Evolutionary conservation across 2,329 filamentous ascomycete species (phyloP).

Genomic region (Keithomyces neogunnii): DNA sequence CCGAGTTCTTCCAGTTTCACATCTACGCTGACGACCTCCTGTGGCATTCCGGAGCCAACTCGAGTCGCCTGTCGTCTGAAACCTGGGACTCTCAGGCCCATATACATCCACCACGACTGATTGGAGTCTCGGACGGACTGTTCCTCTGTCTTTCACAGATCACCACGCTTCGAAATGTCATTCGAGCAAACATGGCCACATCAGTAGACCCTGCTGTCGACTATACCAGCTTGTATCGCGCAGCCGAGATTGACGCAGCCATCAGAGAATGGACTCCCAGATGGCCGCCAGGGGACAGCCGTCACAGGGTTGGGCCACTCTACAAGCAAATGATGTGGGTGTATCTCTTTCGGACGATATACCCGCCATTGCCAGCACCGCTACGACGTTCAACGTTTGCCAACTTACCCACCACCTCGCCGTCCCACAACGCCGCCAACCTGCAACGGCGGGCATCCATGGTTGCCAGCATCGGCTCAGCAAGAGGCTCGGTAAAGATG

Average conservation of each 20-base stretch:
- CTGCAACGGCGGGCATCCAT: slow-evolving; percentile 25
- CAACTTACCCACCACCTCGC: slow-evolving; percentile 14
- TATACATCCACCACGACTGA: slow-evolving; percentile 47
- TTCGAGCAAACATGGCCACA: slow-evolving; percentile 57
- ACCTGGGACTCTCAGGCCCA: slow-evolving; percentile 33
- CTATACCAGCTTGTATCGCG: slow-evolving; percentile 63
- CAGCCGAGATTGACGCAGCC: slow-evolving; percentile 65
- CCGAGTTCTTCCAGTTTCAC: slow-evolving; percentile 82
- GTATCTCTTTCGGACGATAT: slow-evolving; percentile 53
- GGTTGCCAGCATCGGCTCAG: slow-evolving; percentile 19
- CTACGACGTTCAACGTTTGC: slow-evolving; percentile 22
- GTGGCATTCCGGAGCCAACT: slow-evolving; percentile 33
- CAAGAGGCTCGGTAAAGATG: not conserved
- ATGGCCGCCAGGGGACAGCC: slow-evolving; percentile 49
- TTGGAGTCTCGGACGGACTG: slow-evolving; percentile 76
- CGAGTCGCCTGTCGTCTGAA: slow-evolving; percentile 30
- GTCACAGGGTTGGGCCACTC: slow-evolving; percentile 46
- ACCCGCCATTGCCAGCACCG: slow-evolving; percentile 36
- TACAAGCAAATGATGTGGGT: slow-evolving; percentile 62
- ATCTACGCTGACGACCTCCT: slow-evolving; percentile 57
- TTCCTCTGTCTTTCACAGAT: slow-evolving; percentile 74
- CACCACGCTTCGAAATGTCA: slow-evolving; percentile 64
- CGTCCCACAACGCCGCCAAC: slow-evolving; percentile 12
- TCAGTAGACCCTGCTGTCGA: slow-evolving; percentile 60
- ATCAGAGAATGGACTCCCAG: slow-evolving; percentile 66